Evolutionary conservation across 2,329 filamentous ascomycete species (phyloP), one percentile per base, ranked within the genome.

Genomic region (Grosmannia serpens): DNA sequence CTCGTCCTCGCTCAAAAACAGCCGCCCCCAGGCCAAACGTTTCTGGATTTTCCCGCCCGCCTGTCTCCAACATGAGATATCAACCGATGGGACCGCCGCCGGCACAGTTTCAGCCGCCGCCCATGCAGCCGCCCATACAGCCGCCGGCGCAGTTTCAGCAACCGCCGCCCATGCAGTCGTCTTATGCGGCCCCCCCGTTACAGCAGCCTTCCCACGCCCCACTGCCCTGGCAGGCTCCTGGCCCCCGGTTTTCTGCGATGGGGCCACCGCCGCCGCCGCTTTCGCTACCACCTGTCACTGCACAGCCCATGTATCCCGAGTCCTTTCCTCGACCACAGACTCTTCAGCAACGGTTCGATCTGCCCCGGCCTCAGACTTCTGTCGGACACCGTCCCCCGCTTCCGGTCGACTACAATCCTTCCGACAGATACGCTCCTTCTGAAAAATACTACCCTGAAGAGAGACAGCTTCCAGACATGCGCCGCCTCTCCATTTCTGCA

Each of bases 401-500:
- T 20, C 61, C 62, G 17, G 54, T 65, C 15, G 70, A 71, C 0
- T 76, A 74, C 57, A 68, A 64, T 3, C 67, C 70, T 11, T 24
- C 56, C 2, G 71, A 74, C 13, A 73, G 75, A 4, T 76, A n/a
- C n/a, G n/a, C n/a, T 3, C 67, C 70, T 11, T 24, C 56, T 2
- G 71, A 74, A 13, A 73, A 75, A 4, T 76, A 74, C 53, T 74
- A 76, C 2, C 71, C 73, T 13, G 70, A 75, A 5, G 67, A 71
- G 53, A 56, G 27, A 24, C 20, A 60, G 33, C 56, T 53, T 15
- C 67, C 66, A 4, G 60, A 76, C 1, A 53, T 68, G 6, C 72
- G 77, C 29, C 74, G 75, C 26, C 62, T 73, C n/a, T 80, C 78
- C 1, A 65, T 58, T 55, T 70, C 71, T 33, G 79, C 80, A 77